Evolutionary conservation across 2,329 filamentous ascomycete species (phyloP), one percentile per base, ranked within the genome.

Genomic region (Beauveria pseudobassiana): DNA sequence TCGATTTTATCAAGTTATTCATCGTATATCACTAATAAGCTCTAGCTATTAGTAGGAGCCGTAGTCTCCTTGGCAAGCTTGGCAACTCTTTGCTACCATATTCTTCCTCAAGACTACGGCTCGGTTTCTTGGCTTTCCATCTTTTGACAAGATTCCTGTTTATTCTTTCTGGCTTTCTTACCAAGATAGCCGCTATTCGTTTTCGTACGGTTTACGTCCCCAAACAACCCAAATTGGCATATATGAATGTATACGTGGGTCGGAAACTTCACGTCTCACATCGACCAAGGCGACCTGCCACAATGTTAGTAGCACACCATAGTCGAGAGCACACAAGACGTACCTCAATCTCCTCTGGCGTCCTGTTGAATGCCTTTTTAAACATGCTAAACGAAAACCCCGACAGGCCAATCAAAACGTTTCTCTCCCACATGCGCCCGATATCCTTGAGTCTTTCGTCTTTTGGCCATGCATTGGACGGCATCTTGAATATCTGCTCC

Each of bases 391-490:
- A 70, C 9, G 76, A 77, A 62, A 80, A 77, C 1, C 76, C 78
- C 60, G 77, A 77, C n/a, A 81, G 67, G 0, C 78, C 78, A 18
- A 73, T 71, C 9, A 74, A 62, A 30, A 77, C 72, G 52, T 79
- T 79, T 20, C 68, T 69, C 67, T 80, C 76, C 78, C 78, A 80
- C 67, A 78, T 72, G 45, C 68, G 72, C 0, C 79, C 79, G 5
- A 81, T 64, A 16, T 76, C 73, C 66, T 77, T 80, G 55, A 78
- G 71, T 22, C 68, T 66, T 46, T 73, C 72, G 52, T 80, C 73
- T 64, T 77, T 78, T 0, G 83, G 74, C 84, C 83, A 86, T 5
- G 74, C 73, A 40, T 82, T 83, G 52, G 81, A 73, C 0, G 83
- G 83, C 43, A 85, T 72, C 68, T 81, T 84, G 69, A 81, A 82